Conservation (phyloP, 345 rosid species). For the Citrus sp. region DNA sequence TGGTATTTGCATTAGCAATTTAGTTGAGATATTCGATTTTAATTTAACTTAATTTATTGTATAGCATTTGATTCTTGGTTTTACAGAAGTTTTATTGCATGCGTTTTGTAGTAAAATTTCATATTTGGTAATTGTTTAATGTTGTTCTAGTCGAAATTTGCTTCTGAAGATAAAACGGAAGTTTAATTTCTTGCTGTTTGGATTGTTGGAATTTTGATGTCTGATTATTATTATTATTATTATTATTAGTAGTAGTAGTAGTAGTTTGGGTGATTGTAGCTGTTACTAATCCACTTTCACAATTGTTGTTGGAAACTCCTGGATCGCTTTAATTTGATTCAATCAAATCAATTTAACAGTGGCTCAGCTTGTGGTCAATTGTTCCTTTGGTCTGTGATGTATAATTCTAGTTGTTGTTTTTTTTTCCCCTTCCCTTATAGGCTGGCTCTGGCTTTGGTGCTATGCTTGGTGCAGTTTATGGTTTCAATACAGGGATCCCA, state of each 20-base stretch:
- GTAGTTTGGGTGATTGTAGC: not conserved
- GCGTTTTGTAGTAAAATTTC: not conserved
- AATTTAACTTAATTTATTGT: not conserved
- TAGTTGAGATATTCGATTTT: not conserved
- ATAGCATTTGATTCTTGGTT: not conserved
- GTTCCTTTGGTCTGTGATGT: no score
- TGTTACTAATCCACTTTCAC: not conserved
- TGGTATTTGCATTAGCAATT: not conserved
- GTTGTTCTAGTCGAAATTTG: not conserved
- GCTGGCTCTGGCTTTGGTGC: constrained; percentile 90
- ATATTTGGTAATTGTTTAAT: not conserved
- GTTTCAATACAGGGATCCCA: constrained; percentile 82
- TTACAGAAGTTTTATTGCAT: not conserved
- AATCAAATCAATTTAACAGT: not conserved
- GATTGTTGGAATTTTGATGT: not conserved
- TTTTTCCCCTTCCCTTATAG: constrained; percentile 24
- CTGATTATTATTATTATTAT: not conserved
- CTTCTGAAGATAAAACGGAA: not conserved
- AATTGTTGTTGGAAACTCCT: not conserved
- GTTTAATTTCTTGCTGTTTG: not conserved
- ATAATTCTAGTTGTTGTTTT: not conserved
- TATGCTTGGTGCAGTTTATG: constrained; percentile 84
- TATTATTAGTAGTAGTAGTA: no score
- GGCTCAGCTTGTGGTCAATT: not conserved
- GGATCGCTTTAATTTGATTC: not conserved